Percentiles rank a stretch among this genome's conserved stretches.
Conservation (phyloP, 306 rosid genomes). For the Herpetospermum pedunculosum region DNA sequence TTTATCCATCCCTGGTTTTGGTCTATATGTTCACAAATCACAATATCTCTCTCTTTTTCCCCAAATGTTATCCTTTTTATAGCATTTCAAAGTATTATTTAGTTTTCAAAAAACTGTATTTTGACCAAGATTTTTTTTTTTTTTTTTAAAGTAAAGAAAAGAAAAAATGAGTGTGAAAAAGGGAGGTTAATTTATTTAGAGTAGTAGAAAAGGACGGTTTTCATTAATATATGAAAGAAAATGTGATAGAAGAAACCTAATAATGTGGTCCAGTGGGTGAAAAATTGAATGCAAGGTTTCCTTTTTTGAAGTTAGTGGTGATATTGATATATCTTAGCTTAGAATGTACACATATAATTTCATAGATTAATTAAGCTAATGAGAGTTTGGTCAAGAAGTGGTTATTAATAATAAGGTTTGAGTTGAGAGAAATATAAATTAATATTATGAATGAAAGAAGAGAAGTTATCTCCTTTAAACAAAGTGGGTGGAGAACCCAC, state of each 20-base stretch:
- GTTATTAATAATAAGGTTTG: neutral
- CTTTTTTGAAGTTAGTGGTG: neutral
- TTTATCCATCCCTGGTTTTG: neutral
- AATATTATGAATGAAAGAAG: neutral
- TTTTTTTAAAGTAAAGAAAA: no score
- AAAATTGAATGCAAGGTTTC: neutral
- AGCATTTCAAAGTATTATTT: neutral
- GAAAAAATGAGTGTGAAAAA: neutral
- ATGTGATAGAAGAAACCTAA: neutral
- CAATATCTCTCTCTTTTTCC: neutral
- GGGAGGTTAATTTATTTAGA: neutral
- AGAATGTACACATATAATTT: neutral
- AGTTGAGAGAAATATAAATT: neutral
- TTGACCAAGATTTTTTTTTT: neutral
- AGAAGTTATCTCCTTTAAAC: neutral
- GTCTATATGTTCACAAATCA: no score
- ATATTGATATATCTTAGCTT: neutral
- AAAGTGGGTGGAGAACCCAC: conserved; percentile 1
- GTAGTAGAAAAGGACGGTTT: neutral
- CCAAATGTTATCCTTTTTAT: neutral
- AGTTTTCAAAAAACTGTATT: neutral
- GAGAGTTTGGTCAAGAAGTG: neutral
- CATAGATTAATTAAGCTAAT: neutral
- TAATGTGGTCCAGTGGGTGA: neutral
- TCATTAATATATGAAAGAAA: neutral